Evolutionary conservation across 1,284 basidiomycete species (phyloP).

Genomic region (Malassezia psittaci): DNA sequence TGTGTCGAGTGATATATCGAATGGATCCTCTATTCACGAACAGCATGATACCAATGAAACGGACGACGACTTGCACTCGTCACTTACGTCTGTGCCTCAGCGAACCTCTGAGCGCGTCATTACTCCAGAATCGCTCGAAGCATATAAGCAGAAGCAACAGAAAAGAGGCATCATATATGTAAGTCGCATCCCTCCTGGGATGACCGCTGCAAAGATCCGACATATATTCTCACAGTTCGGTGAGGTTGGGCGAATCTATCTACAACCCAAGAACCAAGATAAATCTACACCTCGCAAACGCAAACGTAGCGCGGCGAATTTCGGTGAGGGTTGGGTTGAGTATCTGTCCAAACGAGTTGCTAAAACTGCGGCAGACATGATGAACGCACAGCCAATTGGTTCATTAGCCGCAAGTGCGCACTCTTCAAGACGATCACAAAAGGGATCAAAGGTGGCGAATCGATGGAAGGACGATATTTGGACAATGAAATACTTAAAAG

Average conservation of each 20-base stretch:
- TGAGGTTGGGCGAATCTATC: constrained; percentile 40
- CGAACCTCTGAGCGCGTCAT: constrained; percentile 4
- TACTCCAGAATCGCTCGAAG: constrained; percentile 27
- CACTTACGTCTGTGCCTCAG: not conserved
- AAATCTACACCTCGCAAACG: constrained; percentile 18
- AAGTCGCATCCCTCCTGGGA: constrained; percentile 92
- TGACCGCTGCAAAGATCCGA: constrained; percentile 91
- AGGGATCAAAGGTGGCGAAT: constrained; percentile 27
- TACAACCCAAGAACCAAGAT: constrained; percentile 30
- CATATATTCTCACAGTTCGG: constrained; percentile 53
- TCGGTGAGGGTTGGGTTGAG: constrained; percentile 96
- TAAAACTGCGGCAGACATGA: constrained; percentile 78
- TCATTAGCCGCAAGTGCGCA: constrained; percentile 22
- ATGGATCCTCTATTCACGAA: not conserved
- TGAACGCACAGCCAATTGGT: constrained; percentile 87
- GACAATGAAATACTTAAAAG: constrained; percentile 98
- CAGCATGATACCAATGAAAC: constrained; percentile 47
- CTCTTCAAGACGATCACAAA: constrained; percentile 13
- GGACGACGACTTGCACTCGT: constrained; percentile 52
- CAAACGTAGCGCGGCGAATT: constrained; percentile 57
- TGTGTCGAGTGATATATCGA: constrained; percentile 9
- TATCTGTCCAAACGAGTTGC: constrained; percentile 87
- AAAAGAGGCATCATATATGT: constrained; percentile 75
- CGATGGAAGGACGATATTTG: constrained; percentile 89
- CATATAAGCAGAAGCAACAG: constrained; percentile 36